Base-by-base conservation (phyloP, 768 basidiomycete genomes). In the Goffeauzyma gilvescens region DNA sequence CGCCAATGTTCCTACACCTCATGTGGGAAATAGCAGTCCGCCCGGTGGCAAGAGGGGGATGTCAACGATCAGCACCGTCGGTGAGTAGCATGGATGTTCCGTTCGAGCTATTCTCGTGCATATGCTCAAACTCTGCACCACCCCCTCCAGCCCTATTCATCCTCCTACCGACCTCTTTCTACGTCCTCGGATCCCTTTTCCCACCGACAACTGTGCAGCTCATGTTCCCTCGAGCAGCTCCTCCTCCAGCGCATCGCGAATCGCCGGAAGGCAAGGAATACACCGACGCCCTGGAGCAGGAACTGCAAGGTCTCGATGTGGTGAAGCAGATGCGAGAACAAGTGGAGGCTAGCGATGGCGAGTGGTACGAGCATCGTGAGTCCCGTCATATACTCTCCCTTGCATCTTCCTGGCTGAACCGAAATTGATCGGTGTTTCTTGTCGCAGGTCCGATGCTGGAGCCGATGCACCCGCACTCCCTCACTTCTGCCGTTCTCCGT, bases 401-500 rank as follows among this genome's bases (percentile, higher is more conserved):
- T n/a, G 27, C n/a, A n/a, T n/a, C 32, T 4, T 17, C 32, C 42
- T 74, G 76, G 43, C 66, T 71, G 0, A 62, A 67, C 22, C 70
- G 10, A 12, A 6, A 15, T n/a, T 23, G 15, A 22, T 15, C 36
- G 7, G 10, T 17, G 17, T n/a, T 15, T 26, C 4, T 17, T 23
- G 7, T 26, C 34, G 2, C 37, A 50, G 12, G 25, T 31, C 21
- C 32, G 25, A 37, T 25, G 13, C 44, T 40, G 3, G 39, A 34
- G 27, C 15, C 31, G 4, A 30, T 45, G 32, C 41, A 48, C 39
- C 42, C 60, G 68, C 70, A 98, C 63, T 80, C 74, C 48, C 67
- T 98, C 37, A 81, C 84, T 0, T 76, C 78, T 2, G 86, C 85
- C 4, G 71, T 84, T 1, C 68, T 98, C n/a, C 67, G 77, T 21